These are phyloP conservation scores for Spathaspora girioi DNA, from an alignment of 805 yeast species.

Conservation along the genomic window DNA sequence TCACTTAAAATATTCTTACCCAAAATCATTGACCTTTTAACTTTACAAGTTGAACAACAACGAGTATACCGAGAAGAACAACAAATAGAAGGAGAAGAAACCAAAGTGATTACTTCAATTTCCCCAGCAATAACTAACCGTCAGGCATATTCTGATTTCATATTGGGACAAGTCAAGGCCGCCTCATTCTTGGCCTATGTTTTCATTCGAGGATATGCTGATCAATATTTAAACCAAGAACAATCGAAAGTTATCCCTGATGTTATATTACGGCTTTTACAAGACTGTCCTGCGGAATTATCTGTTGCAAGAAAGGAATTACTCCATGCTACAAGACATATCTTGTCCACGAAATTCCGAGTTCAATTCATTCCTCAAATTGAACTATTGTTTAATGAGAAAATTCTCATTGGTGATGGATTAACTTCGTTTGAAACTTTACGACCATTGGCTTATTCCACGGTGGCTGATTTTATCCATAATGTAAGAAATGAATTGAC, in stretches of 20 bases:
- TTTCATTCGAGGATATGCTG: constrained; percentile 78
- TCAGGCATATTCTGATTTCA: constrained; percentile 79
- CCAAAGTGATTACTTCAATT: constrained; percentile 63
- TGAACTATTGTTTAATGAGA: constrained; percentile 80
- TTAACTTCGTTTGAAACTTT: constrained; percentile 86
- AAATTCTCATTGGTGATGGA: constrained; percentile 87
- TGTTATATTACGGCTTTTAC: constrained; percentile 75
- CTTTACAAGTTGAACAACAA: constrained; percentile 81
- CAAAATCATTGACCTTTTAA: constrained; percentile 67
- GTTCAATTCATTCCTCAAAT: constrained; percentile 79
- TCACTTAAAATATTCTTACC: constrained; percentile 79
- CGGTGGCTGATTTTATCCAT: constrained; percentile 94
- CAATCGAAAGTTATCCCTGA: constrained; percentile 71
- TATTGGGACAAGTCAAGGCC: constrained; percentile 91
- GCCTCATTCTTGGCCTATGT: constrained; percentile 93
- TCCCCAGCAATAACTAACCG: constrained; percentile 75
- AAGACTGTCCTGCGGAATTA: constrained; percentile 93
- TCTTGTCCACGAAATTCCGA: constrained; percentile 86
- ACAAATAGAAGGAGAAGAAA: constrained; percentile 42
- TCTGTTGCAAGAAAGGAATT: constrained; percentile 90
- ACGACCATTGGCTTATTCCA: constrained; percentile 89
- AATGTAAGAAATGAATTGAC: constrained; percentile 82
- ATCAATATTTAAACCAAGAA: constrained; percentile 45
- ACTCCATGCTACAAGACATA: constrained; percentile 90
- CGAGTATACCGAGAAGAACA: constrained; percentile 37